Percentiles rank a stretch among this genome's conserved stretches.
Conservation (phyloP, 2,329 filamentous ascomycete genomes). For the Trichoderma breve region DNA sequence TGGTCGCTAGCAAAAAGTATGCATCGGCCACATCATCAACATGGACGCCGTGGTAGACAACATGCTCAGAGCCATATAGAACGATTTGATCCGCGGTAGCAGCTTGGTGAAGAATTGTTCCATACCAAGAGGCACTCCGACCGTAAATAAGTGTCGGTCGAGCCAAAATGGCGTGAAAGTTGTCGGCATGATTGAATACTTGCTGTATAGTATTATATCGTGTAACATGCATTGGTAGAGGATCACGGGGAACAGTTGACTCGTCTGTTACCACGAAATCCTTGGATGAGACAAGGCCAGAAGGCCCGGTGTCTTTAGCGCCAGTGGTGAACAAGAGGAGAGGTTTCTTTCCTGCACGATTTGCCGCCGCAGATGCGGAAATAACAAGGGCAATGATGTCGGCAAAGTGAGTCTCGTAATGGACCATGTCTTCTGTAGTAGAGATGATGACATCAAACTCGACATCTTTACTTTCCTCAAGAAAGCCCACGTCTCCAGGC, state of each 20-base stretch:
- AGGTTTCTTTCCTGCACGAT: not conserved
- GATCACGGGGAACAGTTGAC: not conserved
- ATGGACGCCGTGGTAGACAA: not conserved
- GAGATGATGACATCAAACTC: not conserved
- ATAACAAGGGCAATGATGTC: not conserved
- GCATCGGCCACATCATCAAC: not conserved
- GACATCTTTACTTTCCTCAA: not conserved
- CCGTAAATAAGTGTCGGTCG: not conserved
- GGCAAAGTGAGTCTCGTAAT: not conserved
- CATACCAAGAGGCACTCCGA: not conserved
- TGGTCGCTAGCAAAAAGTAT: not conserved
- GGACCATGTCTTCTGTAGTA: not conserved
- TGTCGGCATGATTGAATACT: not conserved
- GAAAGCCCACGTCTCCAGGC: not conserved
- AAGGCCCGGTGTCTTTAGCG: not conserved
- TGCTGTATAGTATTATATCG: not conserved
- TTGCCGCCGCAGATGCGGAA: not conserved
- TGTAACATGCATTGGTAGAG: not conserved
- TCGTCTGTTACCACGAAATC: not conserved
- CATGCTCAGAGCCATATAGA: not conserved
- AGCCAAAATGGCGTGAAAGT: not conserved
- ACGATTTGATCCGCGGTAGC: not conserved
- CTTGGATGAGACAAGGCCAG: not conserved
- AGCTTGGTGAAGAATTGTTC: not conserved
- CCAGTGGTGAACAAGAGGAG: not conserved